Evolutionary conservation across 1,139 yeast genomes (phyloP), one percentile per base, ranked within the genome.

Genomic region (Sugiyamaella novakii): DNA sequence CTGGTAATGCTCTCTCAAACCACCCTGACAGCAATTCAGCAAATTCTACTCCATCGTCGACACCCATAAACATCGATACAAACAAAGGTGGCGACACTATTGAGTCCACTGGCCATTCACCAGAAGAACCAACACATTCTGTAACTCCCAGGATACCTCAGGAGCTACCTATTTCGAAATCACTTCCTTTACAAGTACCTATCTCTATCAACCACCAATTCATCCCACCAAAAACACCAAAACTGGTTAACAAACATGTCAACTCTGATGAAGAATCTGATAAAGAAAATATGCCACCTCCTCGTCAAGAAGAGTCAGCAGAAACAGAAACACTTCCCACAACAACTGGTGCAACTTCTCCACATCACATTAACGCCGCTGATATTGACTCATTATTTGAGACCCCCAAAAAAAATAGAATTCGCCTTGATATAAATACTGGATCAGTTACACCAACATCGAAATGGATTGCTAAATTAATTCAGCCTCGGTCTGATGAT

Each of bases 401-500:
- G 22, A 60, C 66, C 7, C 66, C 66, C 54, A 45, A 47, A 51
- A 47, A 46, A 36, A 33, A 33, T 35, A 46, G 44, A 35, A 52
- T 36, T 37, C 42, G 59, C 15, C 53, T 30, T 11, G 49, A 35
- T 14, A 21, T 35, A 5, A 27, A 24, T 19, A 17, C 36, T n/a
- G 53, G 51, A 6, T 41, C 51, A 4, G 29, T 51, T 30, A 49
- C 54, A 15, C 54, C 57, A 2, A 53, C 56, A n/a, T 48, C 60
- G 54, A 59, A 57, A 39, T 64, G 67, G 67, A 52, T 64, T 42
- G 49, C 59, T 21, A 54, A 58, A 43, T 55, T 59, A 27, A 58
- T 64, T 47, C 60, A 59, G 39, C 50, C 56, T n/a, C 52, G 55
- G 7, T 40, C 47, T 4, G 54, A 53, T 25, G 64, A 59, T 10